Evolutionary conservation across 2,329 filamentous ascomycete species (phyloP), one percentile per base, ranked within the genome.

Genomic region (Trichoderma pleuroti): DNA sequence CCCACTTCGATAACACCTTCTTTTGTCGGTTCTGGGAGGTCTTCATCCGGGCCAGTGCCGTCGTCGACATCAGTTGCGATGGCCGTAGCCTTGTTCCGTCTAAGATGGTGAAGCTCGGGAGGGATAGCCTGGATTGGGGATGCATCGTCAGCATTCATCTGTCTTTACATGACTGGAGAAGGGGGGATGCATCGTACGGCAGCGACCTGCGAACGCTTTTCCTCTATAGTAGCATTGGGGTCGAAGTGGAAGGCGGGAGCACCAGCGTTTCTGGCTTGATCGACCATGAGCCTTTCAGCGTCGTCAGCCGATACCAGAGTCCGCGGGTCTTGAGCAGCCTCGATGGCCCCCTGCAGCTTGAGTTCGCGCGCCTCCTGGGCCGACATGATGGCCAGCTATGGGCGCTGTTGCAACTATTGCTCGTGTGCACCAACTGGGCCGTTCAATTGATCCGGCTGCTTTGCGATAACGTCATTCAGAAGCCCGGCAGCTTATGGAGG

Each of bases 161-260:
- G 5, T 30, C 18, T 21, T 26, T 21, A 0, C 26, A 67, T 9
- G 49, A 34, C n/a, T 65, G 49, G 28, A 39, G 18, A 46, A 10
- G 10, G 42, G 21, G 21, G 16, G 54, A 65, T 69, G 65, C 34
- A 16, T 61, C 91, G 76, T 86, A 97, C 93, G 78, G 90, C 88
- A 85, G 87, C 85, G 26, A 92, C 91, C 79, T 94, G 92, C 36
- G 91, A 91, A 72, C 88, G 91, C 84, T 99, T 99, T 81, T 97
- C 87, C 79, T 94, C 93, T 1, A 91, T 87, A 56, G 86, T 91
- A 54, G 94, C 94, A 84, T 97, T 83, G 1, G 96, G 93, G 78
- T 99, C 88, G 82, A 98, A 99, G 73, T 90, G 88, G 79, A 92
- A 96, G 73, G 93, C 94, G 34, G 91, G 84, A 28, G 92, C 88